Evolutionary conservation across 108 stramenopile species (phyloP).

Genomic region (Craspedostauros australis): DNA sequence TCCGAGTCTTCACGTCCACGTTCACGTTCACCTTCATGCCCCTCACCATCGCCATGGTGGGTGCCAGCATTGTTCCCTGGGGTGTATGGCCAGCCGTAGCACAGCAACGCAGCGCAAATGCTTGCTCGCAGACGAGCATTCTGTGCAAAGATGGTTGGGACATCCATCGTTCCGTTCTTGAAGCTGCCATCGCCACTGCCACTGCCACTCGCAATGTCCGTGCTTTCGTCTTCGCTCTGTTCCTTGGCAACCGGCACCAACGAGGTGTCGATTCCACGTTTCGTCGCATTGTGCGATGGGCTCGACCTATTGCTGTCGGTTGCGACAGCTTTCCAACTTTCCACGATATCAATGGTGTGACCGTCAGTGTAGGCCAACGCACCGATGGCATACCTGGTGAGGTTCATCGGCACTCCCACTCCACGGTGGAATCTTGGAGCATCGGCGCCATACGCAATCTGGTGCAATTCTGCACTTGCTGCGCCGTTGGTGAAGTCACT

Average conservation of each 20-base stretch:
- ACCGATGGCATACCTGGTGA: slow-evolving; percentile 65
- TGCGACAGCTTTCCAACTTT: slow-evolving; percentile 11
- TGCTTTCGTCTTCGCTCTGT: slow-evolving; percentile 2
- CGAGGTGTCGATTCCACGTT: too few species aligned
- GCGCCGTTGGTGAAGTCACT: slow-evolving; percentile 66
- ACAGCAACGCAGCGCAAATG: slow-evolving; percentile 42
- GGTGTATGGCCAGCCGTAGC: slow-evolving; percentile 42
- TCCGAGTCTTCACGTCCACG: too few species aligned
- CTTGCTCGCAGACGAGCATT: slow-evolving; percentile 48
- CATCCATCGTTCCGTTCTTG: neutral
- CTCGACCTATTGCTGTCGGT: neutral
- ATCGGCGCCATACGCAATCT: slow-evolving; percentile 67
- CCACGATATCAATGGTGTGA: slow-evolving; percentile 29
- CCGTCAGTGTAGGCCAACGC: slow-evolving; percentile 63
- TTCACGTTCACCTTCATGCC: too few species aligned
- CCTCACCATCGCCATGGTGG: neutral
- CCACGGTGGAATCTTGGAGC: slow-evolving; percentile 72
- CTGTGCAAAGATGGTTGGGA: slow-evolving; percentile 30
- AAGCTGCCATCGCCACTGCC: slow-evolving; percentile 2
- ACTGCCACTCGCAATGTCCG: slow-evolving; percentile 1
- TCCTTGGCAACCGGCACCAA: too few species aligned
- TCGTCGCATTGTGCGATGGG: too few species aligned
- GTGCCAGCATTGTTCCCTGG: neutral
- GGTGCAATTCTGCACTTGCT: slow-evolving; percentile 52
- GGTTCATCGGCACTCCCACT: slow-evolving; percentile 67